These are phyloP conservation scores for Solanum sparsipilum DNA, from an alignment of 257 asterid species.

Conservation along the genomic window DNA sequence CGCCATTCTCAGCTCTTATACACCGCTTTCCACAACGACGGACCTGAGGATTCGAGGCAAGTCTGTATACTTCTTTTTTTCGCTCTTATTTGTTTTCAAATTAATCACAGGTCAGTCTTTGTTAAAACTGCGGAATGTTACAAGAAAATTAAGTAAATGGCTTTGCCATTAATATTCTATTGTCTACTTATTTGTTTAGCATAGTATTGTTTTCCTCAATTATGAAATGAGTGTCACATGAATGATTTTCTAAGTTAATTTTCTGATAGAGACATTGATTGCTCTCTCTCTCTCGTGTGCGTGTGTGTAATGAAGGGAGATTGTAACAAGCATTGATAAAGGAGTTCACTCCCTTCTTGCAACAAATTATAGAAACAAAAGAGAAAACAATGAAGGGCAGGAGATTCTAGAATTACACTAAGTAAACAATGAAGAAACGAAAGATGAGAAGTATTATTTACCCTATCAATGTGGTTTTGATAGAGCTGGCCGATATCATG, in stretches of 20 bases:
- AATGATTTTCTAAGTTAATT: not conserved
- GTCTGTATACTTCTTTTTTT: not conserved
- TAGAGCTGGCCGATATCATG: not conserved
- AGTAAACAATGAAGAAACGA: not conserved
- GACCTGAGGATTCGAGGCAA: slow-evolving; percentile 15
- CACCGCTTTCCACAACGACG: slow-evolving; percentile 8
- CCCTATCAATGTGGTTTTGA: not conserved
- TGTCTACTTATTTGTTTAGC: not conserved
- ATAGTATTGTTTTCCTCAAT: not conserved
- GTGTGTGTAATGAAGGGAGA: not conserved
- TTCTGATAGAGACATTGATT: not conserved
- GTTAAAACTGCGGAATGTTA: not conserved
- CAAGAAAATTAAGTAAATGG: not conserved
- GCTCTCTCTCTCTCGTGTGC: not conserved
- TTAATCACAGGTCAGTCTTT: not conserved
- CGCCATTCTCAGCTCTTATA: slow-evolving; percentile 32
- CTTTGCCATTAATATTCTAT: not conserved
- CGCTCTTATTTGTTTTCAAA: not conserved
- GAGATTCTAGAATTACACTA: not conserved
- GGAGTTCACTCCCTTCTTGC: not conserved
- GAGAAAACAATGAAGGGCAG: not conserved
- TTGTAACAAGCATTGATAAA: not conserved
- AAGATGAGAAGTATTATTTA: not conserved
- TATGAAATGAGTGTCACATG: not conserved
- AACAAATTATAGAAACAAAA: not conserved